Evolutionary conservation across 2,329 filamentous ascomycete species (phyloP), one percentile per base, ranked within the genome.

Genomic region (Corinectria fuckeliana): DNA sequence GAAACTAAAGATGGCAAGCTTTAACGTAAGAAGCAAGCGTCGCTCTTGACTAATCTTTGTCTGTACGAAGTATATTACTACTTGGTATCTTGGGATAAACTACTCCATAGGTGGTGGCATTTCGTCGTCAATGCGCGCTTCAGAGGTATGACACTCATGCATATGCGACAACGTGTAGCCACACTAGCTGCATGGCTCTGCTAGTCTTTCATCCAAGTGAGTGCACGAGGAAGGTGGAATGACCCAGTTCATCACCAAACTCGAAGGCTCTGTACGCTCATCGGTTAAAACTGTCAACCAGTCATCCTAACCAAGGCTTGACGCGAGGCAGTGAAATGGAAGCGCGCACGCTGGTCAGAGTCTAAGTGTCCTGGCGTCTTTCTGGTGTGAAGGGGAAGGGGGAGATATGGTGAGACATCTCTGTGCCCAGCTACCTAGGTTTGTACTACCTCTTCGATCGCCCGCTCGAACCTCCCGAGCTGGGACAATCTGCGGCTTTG

Each of bases 401-500:
- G 26, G 16, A 20, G 11, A 39, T 6, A 20, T 14, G 18, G 23
- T 23, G 13, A 44, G 20, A 39, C 30, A 25, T 30, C 28, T 26
- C 16, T 10, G 18, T 52, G 10, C 39, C 41, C n/a, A n/a, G n/a
- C 47, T 55, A 16, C 42, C 38, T 39, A 47, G 41, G 39, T 36
- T 16, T 49, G 47, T 18, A 30, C 48, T 62, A 62, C 55, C 51
- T 65, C 49, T 56, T 64, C 20, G 34, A 45, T 26, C 59, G 50
- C 30, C 65, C 65, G 20, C 64, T 56, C 23, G 60, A 30, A 25
- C 49, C 42, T 34, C 60, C 56, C n/a, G 58, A 47, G 23, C 63
- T 77, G 2, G 85, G 81, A 70, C 88, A 90, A 18, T 87, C 81
- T 47, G 73, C 76, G 51, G 80, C 80, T 62, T 82, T 83, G 72